Evolutionary conservation across 306 rosid genomes (phyloP).

Genomic region (Sicyos edulis): DNA sequence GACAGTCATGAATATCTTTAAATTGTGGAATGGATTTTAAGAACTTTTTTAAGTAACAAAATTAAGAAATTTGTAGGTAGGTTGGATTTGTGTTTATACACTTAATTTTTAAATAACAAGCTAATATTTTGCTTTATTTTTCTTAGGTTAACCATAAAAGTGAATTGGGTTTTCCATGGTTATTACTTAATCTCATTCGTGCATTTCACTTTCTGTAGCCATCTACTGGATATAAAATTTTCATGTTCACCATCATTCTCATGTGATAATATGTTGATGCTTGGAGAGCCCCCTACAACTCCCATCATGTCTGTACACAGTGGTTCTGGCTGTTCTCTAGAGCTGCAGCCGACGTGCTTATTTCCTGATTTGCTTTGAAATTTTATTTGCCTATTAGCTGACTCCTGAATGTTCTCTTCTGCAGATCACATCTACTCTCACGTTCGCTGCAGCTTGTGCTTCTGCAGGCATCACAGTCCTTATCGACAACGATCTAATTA

Average conservation of each 20-base stretch:
- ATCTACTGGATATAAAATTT: not conserved
- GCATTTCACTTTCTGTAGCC: not conserved
- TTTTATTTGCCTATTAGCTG: not conserved
- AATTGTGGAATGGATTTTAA: too few species aligned
- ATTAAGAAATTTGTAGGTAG: too few species aligned
- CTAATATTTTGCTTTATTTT: too few species aligned
- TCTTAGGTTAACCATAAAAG: not conserved
- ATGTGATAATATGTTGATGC: not conserved
- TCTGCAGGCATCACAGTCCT: constrained; percentile 93
- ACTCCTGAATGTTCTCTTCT: constrained; percentile 7
- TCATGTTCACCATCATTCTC: not conserved
- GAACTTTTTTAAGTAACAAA: too few species aligned
- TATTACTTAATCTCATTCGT: not conserved
- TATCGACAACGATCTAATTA: constrained; percentile 66
- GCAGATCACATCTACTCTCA: constrained; percentile 86
- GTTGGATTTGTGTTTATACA: too few species aligned
- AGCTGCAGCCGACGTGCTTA: not conserved
- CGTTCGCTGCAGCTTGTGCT: constrained; percentile 94
- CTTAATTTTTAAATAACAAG: too few species aligned
- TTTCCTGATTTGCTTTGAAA: not conserved
- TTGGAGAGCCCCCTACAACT: not conserved
- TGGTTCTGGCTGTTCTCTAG: not conserved
- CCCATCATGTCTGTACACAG: not conserved
- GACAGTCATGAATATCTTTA: too few species aligned
- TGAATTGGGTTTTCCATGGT: not conserved